phyloP scores from a whole-genome alignment of 1,284 basidiomycete genomes.

The Fistulina hepatica region DNA sequence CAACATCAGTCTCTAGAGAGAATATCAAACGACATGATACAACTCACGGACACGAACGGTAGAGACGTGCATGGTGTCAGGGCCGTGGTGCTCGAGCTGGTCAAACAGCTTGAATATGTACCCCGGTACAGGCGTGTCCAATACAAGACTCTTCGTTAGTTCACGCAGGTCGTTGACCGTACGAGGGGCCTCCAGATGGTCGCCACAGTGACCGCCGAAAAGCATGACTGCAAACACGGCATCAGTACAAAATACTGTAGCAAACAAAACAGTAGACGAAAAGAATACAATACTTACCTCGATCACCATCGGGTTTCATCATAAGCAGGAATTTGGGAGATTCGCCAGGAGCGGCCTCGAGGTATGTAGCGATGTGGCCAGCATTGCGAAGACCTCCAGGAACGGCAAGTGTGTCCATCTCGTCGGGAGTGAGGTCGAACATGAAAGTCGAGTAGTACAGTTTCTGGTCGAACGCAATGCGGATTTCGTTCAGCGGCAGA shows the following conservation, averaged over 20 bases:
- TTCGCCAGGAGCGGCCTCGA: not conserved
- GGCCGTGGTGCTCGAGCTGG: conserved; percentile 13
- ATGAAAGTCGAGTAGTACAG: conserved; percentile 10
- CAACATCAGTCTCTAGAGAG: not conserved
- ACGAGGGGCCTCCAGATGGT: conserved; percentile 6
- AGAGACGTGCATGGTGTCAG: conserved; percentile 3
- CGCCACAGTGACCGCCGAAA: conserved; percentile 15
- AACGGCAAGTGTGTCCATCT: conserved; percentile 3
- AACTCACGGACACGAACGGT: conserved; percentile 12
- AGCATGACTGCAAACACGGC: conserved; percentile 10
- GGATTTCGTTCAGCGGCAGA: conserved; percentile 12
- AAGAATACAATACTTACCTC: no score
- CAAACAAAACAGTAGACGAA: no score
- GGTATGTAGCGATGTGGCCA: not conserved
- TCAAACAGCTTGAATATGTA: conserved; percentile 15
- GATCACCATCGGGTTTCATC: conserved; percentile 3
- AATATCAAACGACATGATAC: not conserved
- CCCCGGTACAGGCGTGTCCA: conserved; percentile 12
- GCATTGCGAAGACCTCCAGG: not conserved
- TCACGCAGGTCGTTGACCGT: conserved; percentile 13
- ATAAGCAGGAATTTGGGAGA: not conserved
- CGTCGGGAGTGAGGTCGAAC: conserved; percentile 2
- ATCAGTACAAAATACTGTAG: no score
- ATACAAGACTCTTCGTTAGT: conserved; percentile 3
- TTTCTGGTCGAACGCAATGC: conserved; percentile 13